Percentiles rank a stretch among this genome's conserved stretches.
Evolutionary conservation across 768 basidiomycete species (phyloP).

Genomic region (Leccinum obscurum): DNA sequence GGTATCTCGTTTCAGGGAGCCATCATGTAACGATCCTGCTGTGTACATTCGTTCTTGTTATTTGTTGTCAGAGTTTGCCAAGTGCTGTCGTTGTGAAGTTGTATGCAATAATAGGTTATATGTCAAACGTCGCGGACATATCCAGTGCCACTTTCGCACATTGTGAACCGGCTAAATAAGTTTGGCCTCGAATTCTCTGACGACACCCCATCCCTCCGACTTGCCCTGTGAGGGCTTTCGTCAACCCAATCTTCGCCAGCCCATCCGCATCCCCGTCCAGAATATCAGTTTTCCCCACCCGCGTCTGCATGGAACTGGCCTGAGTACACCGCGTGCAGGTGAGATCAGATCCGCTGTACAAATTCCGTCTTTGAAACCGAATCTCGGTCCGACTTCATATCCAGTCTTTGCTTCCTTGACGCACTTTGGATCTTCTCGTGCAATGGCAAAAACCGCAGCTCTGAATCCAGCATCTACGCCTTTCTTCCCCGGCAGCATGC

Average conservation of each 20-base stretch:
- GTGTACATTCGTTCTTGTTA: background rate
- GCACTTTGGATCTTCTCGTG: conserved; percentile 22
- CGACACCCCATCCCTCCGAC: conserved; percentile 16
- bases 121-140: background rate
- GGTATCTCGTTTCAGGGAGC: conserved; percentile 19
- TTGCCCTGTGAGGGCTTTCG: conserved; percentile 1
- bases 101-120: background rate
- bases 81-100: background rate
- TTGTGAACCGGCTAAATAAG: conserved; percentile 23
- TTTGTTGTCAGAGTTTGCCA: background rate
- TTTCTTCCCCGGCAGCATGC: conserved; percentile 72
- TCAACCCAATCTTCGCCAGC: conserved; percentile 3
- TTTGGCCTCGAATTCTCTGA: conserved; percentile 14
- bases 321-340: conserved; percentile 27
- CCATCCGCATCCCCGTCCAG: background rate
- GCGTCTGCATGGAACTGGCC: conserved; percentile 31
- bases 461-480: conserved; percentile 82
- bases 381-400: conserved; percentile 2
- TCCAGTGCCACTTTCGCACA: conserved; percentile 27
- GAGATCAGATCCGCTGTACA: conserved; percentile 11
- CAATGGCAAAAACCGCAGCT: conserved; percentile 74
- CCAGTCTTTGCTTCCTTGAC: conserved; percentile 28
- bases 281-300: background rate
- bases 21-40: conserved; percentile 20
- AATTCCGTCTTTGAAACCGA: conserved; percentile 4